Evolutionary conservation across 352 stramenopile genomes (phyloP).

Genomic region (Phytophthora colocasiae): DNA sequence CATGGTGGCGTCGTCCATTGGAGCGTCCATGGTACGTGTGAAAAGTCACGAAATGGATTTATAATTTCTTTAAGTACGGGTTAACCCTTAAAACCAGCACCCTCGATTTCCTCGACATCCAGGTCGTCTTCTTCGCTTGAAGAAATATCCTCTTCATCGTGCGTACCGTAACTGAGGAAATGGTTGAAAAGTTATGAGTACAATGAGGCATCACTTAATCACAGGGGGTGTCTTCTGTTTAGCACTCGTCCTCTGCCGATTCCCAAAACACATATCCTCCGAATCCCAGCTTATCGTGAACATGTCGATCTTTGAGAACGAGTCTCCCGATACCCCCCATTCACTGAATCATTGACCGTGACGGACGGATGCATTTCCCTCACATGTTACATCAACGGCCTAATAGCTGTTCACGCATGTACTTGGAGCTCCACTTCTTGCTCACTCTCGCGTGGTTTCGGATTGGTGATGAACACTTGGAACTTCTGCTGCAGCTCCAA

Average conservation of each 20-base stretch:
- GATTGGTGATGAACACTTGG: not conserved
- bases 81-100: no score
- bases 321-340: not conserved
- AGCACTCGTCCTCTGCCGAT: no score
- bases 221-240: no score
- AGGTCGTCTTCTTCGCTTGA: no score
- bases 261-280: no score
- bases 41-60: conserved; percentile 39
- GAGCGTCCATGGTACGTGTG: conserved; percentile 10
- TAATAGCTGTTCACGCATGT: conserved; percentile 4
- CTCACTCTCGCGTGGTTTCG: not conserved
- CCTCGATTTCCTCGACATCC: no score
- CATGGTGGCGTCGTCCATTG: conserved; percentile 69
- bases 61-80: conserved; percentile 17
- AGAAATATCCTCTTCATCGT: no score
- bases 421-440: not conserved
- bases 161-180: no score
- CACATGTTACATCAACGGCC: not conserved
- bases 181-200: no score
- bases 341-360: not conserved
- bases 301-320: not conserved
- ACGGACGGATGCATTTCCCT: conserved; percentile 1
- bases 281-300: not conserved
- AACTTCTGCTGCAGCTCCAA: not conserved
- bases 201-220: no score